Base-by-base conservation (phyloP, 345 rosid genomes). In the Dovyalis caffra region DNA sequence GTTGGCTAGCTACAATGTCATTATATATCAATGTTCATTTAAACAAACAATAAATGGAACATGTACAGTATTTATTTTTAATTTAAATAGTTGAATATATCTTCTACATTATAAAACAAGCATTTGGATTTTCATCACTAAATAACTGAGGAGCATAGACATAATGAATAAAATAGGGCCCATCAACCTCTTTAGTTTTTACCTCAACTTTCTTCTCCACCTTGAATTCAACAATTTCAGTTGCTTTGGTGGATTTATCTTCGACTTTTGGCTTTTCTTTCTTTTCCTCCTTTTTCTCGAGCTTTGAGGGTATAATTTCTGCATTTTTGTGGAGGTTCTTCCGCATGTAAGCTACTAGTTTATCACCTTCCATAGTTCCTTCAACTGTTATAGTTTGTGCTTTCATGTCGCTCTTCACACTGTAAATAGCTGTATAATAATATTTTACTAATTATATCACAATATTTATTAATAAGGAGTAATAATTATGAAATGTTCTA, bases 121-220 rank as follows among this genome's bases (percentile, higher is more conserved):
- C 85, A 71, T 94, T 84, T 28, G 98, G 98, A 77, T 94, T 94
- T 80, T 94, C 95, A 79, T 94, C 97, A 74, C 98, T 94, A 69
- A 94, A 94, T 72, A 85, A 72, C 62, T 89, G 97, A 38, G 98
- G 95, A 78, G 95, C 91, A 20, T 94, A 89, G 61, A 87, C 92
- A 58, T 89, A 89, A 73, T 90, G 97, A 69, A 94, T 67, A 60
- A 94, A 87, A 75, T 91, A 94, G 7, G 98, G 95, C 74, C 58
- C 61, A 74, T 73, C 71, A 33, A 78, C 78, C 70, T 90, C 93
- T 70, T 72, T 88, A 53, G 75, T 81, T 71, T 80, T 86, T 6
- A 66, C 87, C 79, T 86, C 90, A 45, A 79, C 88, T 58, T 76
- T 85, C n/a, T 72, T 81, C 67, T 60, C 82, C 67, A 81, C 76